Evolutionary conservation across 805 yeast genomes (phyloP).

Genomic region (Metschnikowia borealis): DNA sequence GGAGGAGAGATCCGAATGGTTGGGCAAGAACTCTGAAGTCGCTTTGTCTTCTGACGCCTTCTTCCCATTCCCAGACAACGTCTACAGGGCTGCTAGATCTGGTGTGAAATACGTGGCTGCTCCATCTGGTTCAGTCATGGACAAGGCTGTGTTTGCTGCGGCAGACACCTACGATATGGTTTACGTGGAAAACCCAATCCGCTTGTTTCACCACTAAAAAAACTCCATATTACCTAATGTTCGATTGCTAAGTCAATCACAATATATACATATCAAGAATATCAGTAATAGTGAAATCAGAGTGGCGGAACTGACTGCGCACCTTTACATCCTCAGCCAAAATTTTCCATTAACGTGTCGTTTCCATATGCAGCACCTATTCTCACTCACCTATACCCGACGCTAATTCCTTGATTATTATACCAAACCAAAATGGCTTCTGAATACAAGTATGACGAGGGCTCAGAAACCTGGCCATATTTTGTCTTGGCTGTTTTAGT

Average conservation of each 20-base stretch:
- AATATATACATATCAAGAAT: background rate
- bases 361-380: conserved; percentile 2
- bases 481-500: conserved; percentile 71
- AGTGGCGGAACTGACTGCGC: background rate
- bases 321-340: conserved; percentile 1
- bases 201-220: conserved; percentile 90
- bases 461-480: conserved; percentile 90
- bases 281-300: background rate
- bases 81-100: conserved; percentile 93
- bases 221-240: background rate
- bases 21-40: conserved; percentile 72
- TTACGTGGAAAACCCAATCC: conserved; percentile 94
- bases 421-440: conserved; percentile 30
- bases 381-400: conserved; percentile 1
- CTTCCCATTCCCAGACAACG: conserved; percentile 99
- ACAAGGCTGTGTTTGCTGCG: conserved; percentile 90
- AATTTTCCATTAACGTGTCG: conserved; percentile 6
- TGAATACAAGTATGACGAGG: conserved; percentile 79
- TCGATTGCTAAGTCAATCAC: background rate
- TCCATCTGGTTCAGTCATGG: conserved; percentile 97
- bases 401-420: background rate
- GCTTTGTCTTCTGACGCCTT: conserved; percentile 96
- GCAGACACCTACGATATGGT: conserved; percentile 89
- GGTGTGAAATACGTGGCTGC: conserved; percentile 97
- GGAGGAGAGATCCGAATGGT: conserved; percentile 87